Base-by-base conservation (phyloP, 2,329 filamentous ascomycete genomes). In the Fusarium protoensiforme region DNA sequence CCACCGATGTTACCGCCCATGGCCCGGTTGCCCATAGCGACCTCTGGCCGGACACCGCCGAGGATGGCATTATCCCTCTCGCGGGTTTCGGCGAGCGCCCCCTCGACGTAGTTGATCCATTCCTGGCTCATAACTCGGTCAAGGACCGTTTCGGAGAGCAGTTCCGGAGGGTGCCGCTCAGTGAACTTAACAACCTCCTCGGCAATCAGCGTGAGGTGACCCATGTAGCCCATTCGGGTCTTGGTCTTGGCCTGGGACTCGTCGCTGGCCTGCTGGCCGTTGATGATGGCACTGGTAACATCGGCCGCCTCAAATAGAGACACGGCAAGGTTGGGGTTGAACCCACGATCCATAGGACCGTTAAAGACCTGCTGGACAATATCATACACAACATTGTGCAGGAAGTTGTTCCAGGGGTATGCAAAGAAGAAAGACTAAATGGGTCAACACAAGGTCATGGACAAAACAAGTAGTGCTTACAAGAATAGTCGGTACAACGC, bases 281-380 rank as follows among this genome's bases (percentile, higher is more conserved):
- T 92, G 77, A 98, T 94, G 78, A 99, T 98, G 73, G 94, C 92
- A 69, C 94, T 92, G 2, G 96, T 98, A 72, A 99, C 92, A 73
- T 95, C 92, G 16, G 95, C 96, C 58, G 92, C 92, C 79, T 97
- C 94, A 78, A 99, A 99, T 22, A 99, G 90, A 75, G 97, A 96
- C 68, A 98, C 92, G 14, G 96, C 96, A 60, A 99, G 86, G 56
- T 91, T 92, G 13, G 94, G 92, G 82, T 99, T 99, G 84, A 93
- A 98, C 31, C 96, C 95, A 68, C 95, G 93, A 77, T 98, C 96
- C 93, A 99, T 98, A 1, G 95, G 95, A 10, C 96, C 96, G 80
- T 99, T 99, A 83, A 99, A 98, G 1, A 99, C 96, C 85, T 99
- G 96, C 82, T 99, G 96, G 48, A 99, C 94, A 79, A 99, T 95